A percentile compares a stretch with the other conserved stretches of the same genome.
Evolutionary conservation across 257 asterid genomes (phyloP).

Genomic region (Nicotiana sylvestris): DNA sequence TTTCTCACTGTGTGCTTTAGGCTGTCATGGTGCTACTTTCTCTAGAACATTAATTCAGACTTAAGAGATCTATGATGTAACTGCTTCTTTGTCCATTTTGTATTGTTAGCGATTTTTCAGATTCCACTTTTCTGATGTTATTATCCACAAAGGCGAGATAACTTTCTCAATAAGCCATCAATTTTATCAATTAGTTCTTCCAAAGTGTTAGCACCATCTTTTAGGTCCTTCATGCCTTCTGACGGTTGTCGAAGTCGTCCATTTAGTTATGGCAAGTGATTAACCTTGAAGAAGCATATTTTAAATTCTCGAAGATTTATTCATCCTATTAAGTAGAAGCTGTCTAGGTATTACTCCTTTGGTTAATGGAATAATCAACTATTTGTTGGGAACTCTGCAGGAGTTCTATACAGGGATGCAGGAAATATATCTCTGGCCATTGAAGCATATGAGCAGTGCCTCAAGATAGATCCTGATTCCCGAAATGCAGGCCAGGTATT

Average conservation of each 20-base stretch:
- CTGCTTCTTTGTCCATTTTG: neutral
- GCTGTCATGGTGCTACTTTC: neutral
- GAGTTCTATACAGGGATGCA: slow-evolving; percentile 98
- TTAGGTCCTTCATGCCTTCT: neutral
- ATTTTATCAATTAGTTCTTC: neutral
- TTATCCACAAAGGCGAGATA: neutral
- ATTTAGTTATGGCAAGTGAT: neutral
- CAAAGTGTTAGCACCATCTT: neutral
- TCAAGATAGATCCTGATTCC: slow-evolving; percentile 96
- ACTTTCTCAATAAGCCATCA: neutral
- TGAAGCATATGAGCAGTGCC: slow-evolving; percentile 99
- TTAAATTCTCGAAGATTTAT: neutral
- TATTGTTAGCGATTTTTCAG: neutral
- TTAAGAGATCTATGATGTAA: neutral
- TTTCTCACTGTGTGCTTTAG: neutral
- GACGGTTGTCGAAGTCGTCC: neutral
- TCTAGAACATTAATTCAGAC: neutral
- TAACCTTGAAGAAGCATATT: slow-evolving; percentile 4
- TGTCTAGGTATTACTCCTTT: neutral
- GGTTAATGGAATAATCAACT: slow-evolving; percentile 1
- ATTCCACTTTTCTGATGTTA: slow-evolving; percentile 6
- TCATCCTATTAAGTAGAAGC: neutral
- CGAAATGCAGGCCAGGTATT: slow-evolving; percentile 99
- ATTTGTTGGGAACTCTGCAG: slow-evolving; percentile 29
- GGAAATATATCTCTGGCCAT: slow-evolving; percentile 91